These are phyloP conservation scores for Blastobotrys aristatus DNA, from an alignment of 1,139 yeast genomes.

Conservation along the genomic window DNA sequence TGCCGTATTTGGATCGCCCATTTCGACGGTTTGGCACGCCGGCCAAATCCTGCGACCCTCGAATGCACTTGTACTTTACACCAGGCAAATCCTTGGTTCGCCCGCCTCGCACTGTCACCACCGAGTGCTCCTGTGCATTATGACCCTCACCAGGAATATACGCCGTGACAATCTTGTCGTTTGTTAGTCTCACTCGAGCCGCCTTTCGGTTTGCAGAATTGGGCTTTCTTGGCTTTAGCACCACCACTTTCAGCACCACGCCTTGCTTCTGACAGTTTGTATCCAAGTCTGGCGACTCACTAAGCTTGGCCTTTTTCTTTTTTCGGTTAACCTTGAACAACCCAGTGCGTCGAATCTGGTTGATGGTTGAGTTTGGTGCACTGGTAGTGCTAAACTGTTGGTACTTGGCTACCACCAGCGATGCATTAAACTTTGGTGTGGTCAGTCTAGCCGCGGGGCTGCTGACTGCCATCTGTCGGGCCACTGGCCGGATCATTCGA, in stretches of 20 bases:
- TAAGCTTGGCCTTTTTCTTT: slow-evolving; percentile 44
- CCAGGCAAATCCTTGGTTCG: slow-evolving; percentile 98
- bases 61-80: slow-evolving; percentile 86
- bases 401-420: too few relatives aligned
- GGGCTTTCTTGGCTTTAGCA: slow-evolving; percentile 94
- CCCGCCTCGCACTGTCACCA: slow-evolving; percentile 94
- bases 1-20: slow-evolving; percentile 91
- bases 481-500: not conserved
- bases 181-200: slow-evolving; percentile 87
- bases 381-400: slow-evolving; percentile 11
- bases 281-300: slow-evolving; percentile 79
- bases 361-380: slow-evolving; percentile 25
- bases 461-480: not conserved
- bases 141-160: slow-evolving; percentile 99
- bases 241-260: slow-evolving; percentile 91
- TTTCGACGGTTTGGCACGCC: slow-evolving; percentile 93
- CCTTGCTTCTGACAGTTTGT: slow-evolving; percentile 82
- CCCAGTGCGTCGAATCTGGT: slow-evolving; percentile 30
- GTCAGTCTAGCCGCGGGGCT: too few relatives aligned
- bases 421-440: too few relatives aligned
- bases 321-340: slow-evolving; percentile 35
- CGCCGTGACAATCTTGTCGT: slow-evolving; percentile 85
- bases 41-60: slow-evolving; percentile 91
- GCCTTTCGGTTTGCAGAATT: slow-evolving; percentile 98
- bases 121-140: slow-evolving; percentile 96